Percentiles rank a stretch among this genome's conserved stretches.
phyloP scores from a whole-genome alignment of 345 rosid genomes.

The Fremontodendron californicum region DNA sequence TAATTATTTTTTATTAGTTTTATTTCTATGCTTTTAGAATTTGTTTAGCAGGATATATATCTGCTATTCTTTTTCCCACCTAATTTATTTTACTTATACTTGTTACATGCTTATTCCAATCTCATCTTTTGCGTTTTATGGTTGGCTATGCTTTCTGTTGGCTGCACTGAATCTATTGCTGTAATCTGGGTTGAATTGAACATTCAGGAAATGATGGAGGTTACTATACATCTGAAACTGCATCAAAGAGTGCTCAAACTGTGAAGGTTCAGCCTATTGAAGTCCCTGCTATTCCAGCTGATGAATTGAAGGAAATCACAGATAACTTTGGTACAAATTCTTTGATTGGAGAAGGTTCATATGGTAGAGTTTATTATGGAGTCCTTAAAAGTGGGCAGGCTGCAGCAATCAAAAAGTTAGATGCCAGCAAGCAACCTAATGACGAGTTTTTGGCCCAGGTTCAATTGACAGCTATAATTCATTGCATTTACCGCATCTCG shows the following conservation, averaged over 20 bases:
- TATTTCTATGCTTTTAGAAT: background rate
- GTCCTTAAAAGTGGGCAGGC: too few relatives aligned
- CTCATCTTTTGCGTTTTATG: background rate
- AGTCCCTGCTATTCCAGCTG: too few relatives aligned
- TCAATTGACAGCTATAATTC: background rate
- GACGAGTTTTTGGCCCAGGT: constrained; percentile 50
- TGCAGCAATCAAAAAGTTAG: too few relatives aligned
- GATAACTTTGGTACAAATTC: too few relatives aligned
- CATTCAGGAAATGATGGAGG: constrained; percentile 46
- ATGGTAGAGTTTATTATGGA: too few relatives aligned
- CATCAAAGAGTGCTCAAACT: constrained; percentile 46
- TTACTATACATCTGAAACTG: constrained; percentile 44
- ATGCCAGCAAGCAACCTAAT: too few relatives aligned
- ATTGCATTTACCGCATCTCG: too few relatives aligned
- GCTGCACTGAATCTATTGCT: background rate
- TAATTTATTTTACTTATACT: background rate
- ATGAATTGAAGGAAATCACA: too few relatives aligned
- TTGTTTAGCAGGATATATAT: background rate
- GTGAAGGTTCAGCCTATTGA: constrained; percentile 68
- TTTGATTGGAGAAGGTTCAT: too few relatives aligned
- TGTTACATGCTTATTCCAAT: background rate
- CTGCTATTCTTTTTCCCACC: background rate
- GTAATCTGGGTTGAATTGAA: background rate
- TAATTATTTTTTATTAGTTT: background rate
- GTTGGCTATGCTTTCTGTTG: background rate